phyloP scores from a whole-genome alignment of 2,329 filamentous ascomycete species.

The Aspergillus flavus region DNA sequence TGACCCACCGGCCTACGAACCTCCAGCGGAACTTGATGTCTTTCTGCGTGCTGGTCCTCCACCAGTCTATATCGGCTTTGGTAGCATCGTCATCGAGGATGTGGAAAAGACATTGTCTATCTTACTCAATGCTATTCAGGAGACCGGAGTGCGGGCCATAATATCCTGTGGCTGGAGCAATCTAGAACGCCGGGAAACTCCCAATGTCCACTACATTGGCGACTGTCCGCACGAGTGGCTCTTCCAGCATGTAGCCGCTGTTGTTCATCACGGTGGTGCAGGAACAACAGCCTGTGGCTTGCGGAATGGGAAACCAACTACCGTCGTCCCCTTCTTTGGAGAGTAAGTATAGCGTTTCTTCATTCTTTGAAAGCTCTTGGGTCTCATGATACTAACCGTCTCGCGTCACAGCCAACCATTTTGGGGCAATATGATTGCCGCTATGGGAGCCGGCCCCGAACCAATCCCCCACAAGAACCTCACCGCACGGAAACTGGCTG shows the following conservation, averaged over 20 bases:
- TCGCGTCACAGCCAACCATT: constrained; percentile 47
- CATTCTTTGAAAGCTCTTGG: background rate
- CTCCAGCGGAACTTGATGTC: constrained; percentile 40
- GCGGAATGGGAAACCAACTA: constrained; percentile 53
- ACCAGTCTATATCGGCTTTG: constrained; percentile 60
- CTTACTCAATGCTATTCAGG: constrained; percentile 50
- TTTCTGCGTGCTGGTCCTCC: constrained; percentile 52
- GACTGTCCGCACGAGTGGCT: constrained; percentile 63
- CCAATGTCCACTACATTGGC: constrained; percentile 53
- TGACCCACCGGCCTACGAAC: constrained; percentile 37
- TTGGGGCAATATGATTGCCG: constrained; percentile 57
- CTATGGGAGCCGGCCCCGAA: constrained; percentile 51
- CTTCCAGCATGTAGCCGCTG: constrained; percentile 57
- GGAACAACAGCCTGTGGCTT: constrained; percentile 61
- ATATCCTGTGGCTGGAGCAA: constrained; percentile 59
- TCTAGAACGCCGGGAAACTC: constrained; percentile 37
- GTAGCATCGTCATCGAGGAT: constrained; percentile 58
- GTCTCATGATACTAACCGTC: background rate
- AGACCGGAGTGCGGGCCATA: constrained; percentile 53
- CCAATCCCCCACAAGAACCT: constrained; percentile 52
- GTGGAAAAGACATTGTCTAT: constrained; percentile 46
- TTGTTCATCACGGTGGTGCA: constrained; percentile 63
- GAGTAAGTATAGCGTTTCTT: constrained; percentile 37
- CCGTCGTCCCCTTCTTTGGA: constrained; percentile 62
- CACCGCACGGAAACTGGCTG: constrained; percentile 46